A percentile compares a stretch with the other conserved stretches of the same genome.
Conservation (phyloP, 2,329 filamentous ascomycete species). For the Xylariaceae sp. region DNA sequence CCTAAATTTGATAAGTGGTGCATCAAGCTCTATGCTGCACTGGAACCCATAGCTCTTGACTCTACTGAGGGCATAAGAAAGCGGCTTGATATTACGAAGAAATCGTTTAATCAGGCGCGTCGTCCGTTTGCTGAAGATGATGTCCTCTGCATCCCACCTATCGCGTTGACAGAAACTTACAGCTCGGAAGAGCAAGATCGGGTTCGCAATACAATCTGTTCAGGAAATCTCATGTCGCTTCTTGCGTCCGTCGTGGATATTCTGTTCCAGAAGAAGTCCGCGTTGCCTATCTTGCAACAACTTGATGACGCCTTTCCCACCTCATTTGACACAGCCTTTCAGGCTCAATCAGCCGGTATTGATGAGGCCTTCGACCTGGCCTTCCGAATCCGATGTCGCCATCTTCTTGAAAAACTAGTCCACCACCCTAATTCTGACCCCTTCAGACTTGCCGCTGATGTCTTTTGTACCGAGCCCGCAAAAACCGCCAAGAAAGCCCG, state of each 20-base stretch:
- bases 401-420: slow-evolving; percentile 15
- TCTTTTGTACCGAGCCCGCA: slow-evolving; percentile 20
- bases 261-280: slow-evolving; percentile 2
- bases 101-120: slow-evolving; percentile 14
- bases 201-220: slow-evolving; percentile 12
- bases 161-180: slow-evolving; percentile 11
- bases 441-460: slow-evolving; percentile 12
- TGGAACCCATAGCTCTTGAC: slow-evolving; percentile 9
- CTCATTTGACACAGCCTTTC: slow-evolving; percentile 8
- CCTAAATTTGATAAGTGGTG: slow-evolving; percentile 22
- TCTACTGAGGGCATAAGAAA: slow-evolving; percentile 5
- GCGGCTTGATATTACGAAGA: slow-evolving; percentile 9
- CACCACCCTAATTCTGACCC: slow-evolving; percentile 7
- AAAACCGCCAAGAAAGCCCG: slow-evolving; percentile 3
- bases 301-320: slow-evolving; percentile 19
- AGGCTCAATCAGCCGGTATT: background rate
- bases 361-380: slow-evolving; percentile 13
- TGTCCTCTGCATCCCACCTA: slow-evolving; percentile 14
- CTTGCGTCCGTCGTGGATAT: slow-evolving; percentile 15
- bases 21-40: slow-evolving; percentile 11
- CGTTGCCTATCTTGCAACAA: slow-evolving; percentile 15
- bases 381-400: slow-evolving; percentile 20
- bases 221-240: slow-evolving; percentile 23
- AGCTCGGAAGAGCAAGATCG: slow-evolving; percentile 6
- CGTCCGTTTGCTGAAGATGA: slow-evolving; percentile 11